phyloP scores from a whole-genome alignment of 768 basidiomycete genomes.

The Boletus speciosus region DNA sequence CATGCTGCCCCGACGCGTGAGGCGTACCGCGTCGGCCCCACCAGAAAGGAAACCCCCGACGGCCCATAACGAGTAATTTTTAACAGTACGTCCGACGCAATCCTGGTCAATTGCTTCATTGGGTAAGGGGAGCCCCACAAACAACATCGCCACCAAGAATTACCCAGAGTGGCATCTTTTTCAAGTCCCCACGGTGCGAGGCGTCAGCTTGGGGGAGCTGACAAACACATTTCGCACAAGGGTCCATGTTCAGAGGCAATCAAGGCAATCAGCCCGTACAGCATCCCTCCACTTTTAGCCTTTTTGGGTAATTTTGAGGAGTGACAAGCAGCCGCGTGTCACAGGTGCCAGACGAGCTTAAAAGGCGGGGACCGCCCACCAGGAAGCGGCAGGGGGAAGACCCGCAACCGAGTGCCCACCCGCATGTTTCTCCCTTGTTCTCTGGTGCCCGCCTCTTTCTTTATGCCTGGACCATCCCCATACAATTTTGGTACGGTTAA shows the following conservation, averaged over 20 bases:
- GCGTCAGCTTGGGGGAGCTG: slow-evolving; percentile 22
- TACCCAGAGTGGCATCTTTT: slow-evolving; percentile 23
- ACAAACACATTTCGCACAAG: slow-evolving; percentile 30
- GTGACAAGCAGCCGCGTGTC: slow-evolving; percentile 18
- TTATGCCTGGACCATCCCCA: background rate
- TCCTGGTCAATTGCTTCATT: slow-evolving; percentile 19
- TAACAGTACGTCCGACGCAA: slow-evolving; percentile 15
- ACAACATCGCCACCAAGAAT: slow-evolving; percentile 21
- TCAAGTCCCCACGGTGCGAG: background rate
- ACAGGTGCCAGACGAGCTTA: slow-evolving; percentile 15
- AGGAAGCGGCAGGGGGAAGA: slow-evolving; percentile 3
- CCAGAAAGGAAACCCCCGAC: slow-evolving; percentile 2
- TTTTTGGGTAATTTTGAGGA: slow-evolving; percentile 24
- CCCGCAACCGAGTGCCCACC: slow-evolving; percentile 4
- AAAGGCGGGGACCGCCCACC: slow-evolving; percentile 24
- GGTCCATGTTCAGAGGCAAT: slow-evolving; percentile 26
- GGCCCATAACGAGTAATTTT: slow-evolving; percentile 23
- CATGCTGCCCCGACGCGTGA: background rate
- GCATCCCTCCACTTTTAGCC: slow-evolving; percentile 21
- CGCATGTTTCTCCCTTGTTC: slow-evolving; percentile 3
- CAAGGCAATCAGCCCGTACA: slow-evolving; percentile 15
- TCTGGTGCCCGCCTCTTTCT: background rate
- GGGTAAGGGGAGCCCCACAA: slow-evolving; percentile 6
- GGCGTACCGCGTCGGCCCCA: background rate
- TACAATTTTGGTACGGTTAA: slow-evolving; percentile 1